Base-by-base conservation (phyloP, 2,329 filamentous ascomycete genomes). In the Calonectria pseudoturangicola region DNA sequence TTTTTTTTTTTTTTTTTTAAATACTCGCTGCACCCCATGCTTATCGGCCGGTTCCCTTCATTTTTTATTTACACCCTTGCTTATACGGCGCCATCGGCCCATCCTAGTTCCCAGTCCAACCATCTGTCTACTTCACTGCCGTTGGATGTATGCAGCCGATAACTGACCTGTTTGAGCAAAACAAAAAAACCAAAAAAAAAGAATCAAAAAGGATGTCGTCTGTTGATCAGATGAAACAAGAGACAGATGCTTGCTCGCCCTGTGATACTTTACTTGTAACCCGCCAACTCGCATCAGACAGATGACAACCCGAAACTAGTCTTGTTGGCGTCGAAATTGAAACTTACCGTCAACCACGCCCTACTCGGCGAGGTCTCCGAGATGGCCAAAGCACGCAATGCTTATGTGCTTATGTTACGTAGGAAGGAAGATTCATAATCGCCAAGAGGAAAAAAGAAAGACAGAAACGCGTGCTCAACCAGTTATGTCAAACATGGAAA, bases 251-350 rank as follows among this genome's bases (percentile, higher is more conserved):
- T 43, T 16, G 41, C 41, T 43, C 41, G 18, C 33, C 33, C 33
- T 27, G 50, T 54, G 50, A 54, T 54, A 28, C 50, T 28, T 21
- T 33, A 33, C 50, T 33, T 36, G 51, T 18, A 36, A 36, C 51
- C 21, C 30, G 33, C 51, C 16, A 21, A 56, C n/a, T 21, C n/a
- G 51, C 18, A 13, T 21, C 30, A 21, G n/a, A 39, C n/a, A 12
- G 10, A 39, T 28, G 51, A 18, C 30, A 56, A 21, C 30, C n/a
- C 18, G 51, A 5, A 15, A 18, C 54, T 27, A 41, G 41, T 33
- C 30, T 9, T 7, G 27, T 41, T 25, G 33, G 21, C 33, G 12
- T 60, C 33, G 39, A 27, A 13, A 41, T 60, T 41, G 36, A 60
- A 21, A 36, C 25, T 25, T 41, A 18, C 25, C 30, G 21, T 21